Evolutionary conservation across 73 alveolate species (phyloP).

Genomic region (Stentor roeselii): DNA sequence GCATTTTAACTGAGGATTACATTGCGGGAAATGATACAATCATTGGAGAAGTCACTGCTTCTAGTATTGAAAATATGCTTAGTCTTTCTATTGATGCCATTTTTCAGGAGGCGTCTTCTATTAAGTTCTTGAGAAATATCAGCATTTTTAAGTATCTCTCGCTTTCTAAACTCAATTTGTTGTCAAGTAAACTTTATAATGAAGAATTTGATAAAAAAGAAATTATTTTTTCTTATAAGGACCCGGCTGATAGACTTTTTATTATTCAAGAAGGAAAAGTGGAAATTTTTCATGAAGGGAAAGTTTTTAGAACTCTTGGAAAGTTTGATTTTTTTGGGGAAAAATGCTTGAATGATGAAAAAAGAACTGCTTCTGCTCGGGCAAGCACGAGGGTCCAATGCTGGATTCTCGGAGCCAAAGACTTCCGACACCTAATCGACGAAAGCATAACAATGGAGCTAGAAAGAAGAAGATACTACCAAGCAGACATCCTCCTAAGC

Average conservation of each 20-base stretch:
- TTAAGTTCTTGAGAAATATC: too few relatives aligned
- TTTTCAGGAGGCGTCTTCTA: not conserved
- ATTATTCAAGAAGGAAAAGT: not conserved
- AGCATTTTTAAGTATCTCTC: not conserved
- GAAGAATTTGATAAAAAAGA: not conserved
- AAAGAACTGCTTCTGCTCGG: not conserved
- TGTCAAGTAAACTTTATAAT: not conserved
- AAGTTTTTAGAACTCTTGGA: not conserved
- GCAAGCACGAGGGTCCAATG: not conserved
- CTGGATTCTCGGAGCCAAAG: not conserved
- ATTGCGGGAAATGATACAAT: not conserved
- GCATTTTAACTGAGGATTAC: not conserved
- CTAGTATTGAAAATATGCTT: not conserved
- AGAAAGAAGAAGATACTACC: not conserved
- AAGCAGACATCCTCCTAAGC: not conserved
- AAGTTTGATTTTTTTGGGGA: not conserved
- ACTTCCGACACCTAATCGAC: not conserved
- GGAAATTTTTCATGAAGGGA: not conserved
- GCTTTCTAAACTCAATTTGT: not conserved
- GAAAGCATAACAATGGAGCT: not conserved
- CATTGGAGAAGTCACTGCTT: not conserved
- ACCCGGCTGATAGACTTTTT: not conserved
- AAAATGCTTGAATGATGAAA: not conserved
- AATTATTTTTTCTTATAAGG: not conserved
- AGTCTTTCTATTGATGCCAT: not conserved